Conservation (phyloP, 257 asterid species). For the Solanum appendiculatum region DNA sequence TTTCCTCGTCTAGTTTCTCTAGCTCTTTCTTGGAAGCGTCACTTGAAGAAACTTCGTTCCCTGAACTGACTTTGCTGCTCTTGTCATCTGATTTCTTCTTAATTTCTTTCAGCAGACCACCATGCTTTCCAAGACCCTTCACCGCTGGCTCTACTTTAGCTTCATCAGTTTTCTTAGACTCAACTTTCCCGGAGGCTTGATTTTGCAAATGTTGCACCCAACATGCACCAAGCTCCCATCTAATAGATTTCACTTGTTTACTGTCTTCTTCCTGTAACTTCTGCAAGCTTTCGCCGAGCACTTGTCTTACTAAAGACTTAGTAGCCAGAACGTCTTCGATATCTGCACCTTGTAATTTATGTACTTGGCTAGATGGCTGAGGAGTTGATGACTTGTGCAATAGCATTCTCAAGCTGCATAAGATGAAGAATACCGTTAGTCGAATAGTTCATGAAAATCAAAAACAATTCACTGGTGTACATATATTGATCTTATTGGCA, state of each 20-base stretch:
- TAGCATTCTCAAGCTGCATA: conserved; percentile 65
- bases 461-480: neutral
- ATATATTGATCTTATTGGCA: neutral
- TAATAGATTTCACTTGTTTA: conserved; percentile 44
- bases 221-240: conserved; percentile 99
- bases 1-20: conserved; percentile 34
- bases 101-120: conserved; percentile 62
- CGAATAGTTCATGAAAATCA: neutral
- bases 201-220: conserved; percentile 98
- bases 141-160: conserved; percentile 60
- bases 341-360: conserved; percentile 40
- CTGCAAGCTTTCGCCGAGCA: conserved; percentile 46
- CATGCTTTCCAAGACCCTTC: conserved; percentile 92
- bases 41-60: conserved; percentile 30
- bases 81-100: conserved; percentile 54
- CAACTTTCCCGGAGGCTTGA: conserved; percentile 49
- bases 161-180: conserved; percentile 32
- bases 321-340: conserved; percentile 31
- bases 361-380: conserved; percentile 46
- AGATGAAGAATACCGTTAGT: neutral
- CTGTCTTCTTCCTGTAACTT: conserved; percentile 41
- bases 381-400: conserved; percentile 51
- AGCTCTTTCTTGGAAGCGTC: conserved; percentile 24
- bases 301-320: conserved; percentile 45
- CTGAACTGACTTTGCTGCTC: conserved; percentile 29